These are phyloP conservation scores for Lentinula aciculospora DNA, from an alignment of 768 basidiomycete species.

Conservation along the genomic window DNA sequence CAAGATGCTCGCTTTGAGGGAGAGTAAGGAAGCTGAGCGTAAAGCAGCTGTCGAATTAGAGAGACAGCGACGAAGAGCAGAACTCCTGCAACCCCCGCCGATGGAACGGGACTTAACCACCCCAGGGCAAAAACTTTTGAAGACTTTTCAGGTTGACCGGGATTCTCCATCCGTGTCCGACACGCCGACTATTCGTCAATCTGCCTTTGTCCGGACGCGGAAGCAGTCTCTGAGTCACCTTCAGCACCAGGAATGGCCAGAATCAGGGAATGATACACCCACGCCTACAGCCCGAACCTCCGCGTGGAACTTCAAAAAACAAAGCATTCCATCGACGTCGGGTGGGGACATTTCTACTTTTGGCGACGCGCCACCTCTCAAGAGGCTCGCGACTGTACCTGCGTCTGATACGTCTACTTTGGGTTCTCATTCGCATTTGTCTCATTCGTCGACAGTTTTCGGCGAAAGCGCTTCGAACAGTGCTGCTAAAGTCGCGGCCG, in stretches of 20 bases:
- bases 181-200: constrained; percentile 7
- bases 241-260: constrained; percentile 3
- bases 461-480: not conserved
- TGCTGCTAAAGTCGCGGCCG: not conserved
- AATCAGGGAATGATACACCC: constrained; percentile 5
- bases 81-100: constrained; percentile 5
- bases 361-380: constrained; percentile 1
- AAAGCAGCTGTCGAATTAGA: constrained; percentile 35
- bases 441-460: not conserved
- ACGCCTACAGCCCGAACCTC: constrained; percentile 2
- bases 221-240: not conserved
- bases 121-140: not conserved
- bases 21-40: constrained; percentile 43
- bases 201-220: constrained; percentile 1
- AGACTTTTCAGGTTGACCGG: not conserved
- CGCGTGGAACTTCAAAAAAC: constrained; percentile 1
- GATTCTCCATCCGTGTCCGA: not conserved
- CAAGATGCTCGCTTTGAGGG: constrained; percentile 32
- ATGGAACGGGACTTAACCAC: not conserved
- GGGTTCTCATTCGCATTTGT: too few species aligned
- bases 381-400: constrained; percentile 5
- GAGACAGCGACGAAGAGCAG: constrained; percentile 27
- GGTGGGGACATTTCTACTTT: not conserved
- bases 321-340: not conserved
- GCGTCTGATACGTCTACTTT: not conserved